Conservation (phyloP, 352 stramenopile species). For the Phytopythium sindhum region DNA sequence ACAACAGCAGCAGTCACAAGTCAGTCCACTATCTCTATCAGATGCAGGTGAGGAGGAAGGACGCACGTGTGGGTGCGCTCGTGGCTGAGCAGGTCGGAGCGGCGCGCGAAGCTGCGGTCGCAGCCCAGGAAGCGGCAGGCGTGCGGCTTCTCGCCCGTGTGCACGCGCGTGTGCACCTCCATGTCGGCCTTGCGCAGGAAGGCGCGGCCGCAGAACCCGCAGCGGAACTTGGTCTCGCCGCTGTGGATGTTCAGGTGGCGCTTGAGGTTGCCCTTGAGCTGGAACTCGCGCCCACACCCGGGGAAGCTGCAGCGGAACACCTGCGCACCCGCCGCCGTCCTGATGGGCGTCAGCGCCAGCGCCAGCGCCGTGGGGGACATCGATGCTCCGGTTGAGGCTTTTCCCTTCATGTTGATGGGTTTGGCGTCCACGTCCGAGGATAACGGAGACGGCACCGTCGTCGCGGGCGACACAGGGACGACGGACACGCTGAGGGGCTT, state of each 20-base stretch:
- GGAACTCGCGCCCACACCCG: conserved; percentile 49
- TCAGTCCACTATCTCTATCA: too few species aligned
- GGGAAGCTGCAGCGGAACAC: conserved; percentile 50
- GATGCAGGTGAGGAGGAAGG: background rate
- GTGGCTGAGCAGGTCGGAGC: conserved; percentile 71
- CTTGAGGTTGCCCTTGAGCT: conserved; percentile 68
- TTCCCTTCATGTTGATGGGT: background rate
- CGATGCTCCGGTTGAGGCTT: background rate
- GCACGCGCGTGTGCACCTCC: conserved; percentile 70
- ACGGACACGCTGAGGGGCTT: background rate
- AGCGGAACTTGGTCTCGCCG: conserved; percentile 56
- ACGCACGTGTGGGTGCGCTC: conserved; percentile 66
- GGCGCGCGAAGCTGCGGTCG: conserved; percentile 59
- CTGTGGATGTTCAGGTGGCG: conserved; percentile 57
- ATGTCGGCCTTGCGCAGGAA: conserved; percentile 77
- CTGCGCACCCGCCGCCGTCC: background rate
- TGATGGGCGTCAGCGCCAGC: background rate
- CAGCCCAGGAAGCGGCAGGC: conserved; percentile 49
- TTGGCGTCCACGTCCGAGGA: conserved; percentile 2
- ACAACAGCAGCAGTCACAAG: conserved; percentile 4
- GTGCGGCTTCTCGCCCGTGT: conserved; percentile 79
- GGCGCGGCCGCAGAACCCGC: conserved; percentile 49
- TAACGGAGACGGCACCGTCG: background rate
- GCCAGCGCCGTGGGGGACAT: conserved; percentile 2
- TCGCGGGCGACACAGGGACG: background rate